Conservation (phyloP, 2,329 filamentous ascomycete genomes). For the Malbranchea zuffiana region DNA sequence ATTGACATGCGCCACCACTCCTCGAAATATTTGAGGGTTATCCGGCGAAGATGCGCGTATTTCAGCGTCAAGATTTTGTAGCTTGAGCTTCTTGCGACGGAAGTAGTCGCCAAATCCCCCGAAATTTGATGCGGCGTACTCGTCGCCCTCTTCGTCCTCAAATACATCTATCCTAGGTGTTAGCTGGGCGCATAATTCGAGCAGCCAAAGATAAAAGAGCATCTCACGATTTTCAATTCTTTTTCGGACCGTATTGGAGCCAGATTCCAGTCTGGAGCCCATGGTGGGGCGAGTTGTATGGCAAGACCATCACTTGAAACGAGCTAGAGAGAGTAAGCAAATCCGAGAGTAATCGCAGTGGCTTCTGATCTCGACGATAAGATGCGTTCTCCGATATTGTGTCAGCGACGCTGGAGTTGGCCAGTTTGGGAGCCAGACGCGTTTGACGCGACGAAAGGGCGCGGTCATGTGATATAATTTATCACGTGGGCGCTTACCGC, state of each 20-base stretch:
- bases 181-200: constrained; percentile 6
- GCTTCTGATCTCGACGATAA: background rate
- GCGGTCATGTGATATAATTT: constrained; percentile 7
- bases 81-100: constrained; percentile 87
- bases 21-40: constrained; percentile 78
- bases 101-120: constrained; percentile 89
- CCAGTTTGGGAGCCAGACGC: background rate
- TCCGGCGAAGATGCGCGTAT: constrained; percentile 57
- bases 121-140: constrained; percentile 79
- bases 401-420: background rate
- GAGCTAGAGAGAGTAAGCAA: constrained; percentile 1
- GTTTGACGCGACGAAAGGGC: constrained; percentile 3
- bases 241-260: constrained; percentile 50
- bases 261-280: constrained; percentile 52
- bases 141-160: constrained; percentile 71
- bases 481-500: constrained; percentile 9
- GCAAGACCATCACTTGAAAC: constrained; percentile 9
- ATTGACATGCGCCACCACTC: constrained; percentile 81
- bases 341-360: background rate
- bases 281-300: constrained; percentile 29
- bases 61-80: constrained; percentile 85
- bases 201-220: background rate
- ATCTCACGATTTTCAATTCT: constrained; percentile 49
- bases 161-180: constrained; percentile 49
- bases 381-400: too few species aligned